Evolutionary conservation across 1,284 basidiomycete species (phyloP).

Genomic region (Omphalotus olearius): DNA sequence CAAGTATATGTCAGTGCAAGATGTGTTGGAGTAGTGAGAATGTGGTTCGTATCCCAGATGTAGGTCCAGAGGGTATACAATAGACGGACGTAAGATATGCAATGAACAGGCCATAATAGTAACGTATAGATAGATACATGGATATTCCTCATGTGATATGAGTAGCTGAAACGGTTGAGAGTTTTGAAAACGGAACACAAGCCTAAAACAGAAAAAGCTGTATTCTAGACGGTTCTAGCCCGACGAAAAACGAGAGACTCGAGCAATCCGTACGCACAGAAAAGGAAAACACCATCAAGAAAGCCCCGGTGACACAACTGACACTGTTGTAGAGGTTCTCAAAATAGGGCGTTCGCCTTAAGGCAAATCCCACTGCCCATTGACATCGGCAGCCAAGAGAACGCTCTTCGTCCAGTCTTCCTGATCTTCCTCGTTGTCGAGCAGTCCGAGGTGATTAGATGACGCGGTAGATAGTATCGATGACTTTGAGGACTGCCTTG

Average conservation of each 20-base stretch:
- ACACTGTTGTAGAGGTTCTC: no score
- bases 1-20: no score
- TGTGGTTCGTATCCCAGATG: no score
- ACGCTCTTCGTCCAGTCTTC: constrained; percentile 63
- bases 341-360: neutral
- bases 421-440: constrained; percentile 35
- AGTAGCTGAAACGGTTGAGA: neutral
- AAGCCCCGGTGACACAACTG: no score
- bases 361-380: constrained; percentile 1
- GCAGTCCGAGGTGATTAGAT: constrained; percentile 38
- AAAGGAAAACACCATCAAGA: no score
- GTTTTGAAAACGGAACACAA: neutral
- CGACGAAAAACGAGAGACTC: no score
- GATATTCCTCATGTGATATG: neutral
- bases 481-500: constrained; percentile 19
- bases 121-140: neutral
- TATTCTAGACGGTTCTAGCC: neutral
- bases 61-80: constrained; percentile 1
- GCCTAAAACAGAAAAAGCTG: neutral
- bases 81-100: neutral
- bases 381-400: constrained; percentile 43
- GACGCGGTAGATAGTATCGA: constrained; percentile 29
- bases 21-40: no score
- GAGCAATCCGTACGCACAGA: no score
- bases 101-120: neutral